Evolutionary conservation across 257 asterid genomes (phyloP), one percentile per base, ranked within the genome.

Genomic region (Petunia axillaris): DNA sequence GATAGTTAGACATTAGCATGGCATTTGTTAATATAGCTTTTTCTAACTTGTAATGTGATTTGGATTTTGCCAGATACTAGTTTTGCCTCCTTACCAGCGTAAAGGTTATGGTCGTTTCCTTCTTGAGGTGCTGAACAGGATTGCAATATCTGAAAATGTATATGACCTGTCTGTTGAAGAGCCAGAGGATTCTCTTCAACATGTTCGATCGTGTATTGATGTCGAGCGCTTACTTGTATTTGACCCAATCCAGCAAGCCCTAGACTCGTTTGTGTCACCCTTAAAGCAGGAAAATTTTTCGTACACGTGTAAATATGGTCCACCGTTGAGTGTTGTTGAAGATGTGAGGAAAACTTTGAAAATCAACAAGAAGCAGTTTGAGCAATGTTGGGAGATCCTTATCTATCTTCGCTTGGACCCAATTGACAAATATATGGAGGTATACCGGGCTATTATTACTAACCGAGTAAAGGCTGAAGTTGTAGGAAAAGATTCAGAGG

Each of bases 311-410:
- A 89, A 62, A 50, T 84, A 84, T 44, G 83, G 86, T 5, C 98
- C 98, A 46, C 91, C 97, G 25, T 40, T 80, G 37, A 82, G 77
- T 67, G 84, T 77, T 55, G 64, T 89, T 41, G 99, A 94, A 81
- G 89, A 82, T 15, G 98, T 86, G 55, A 83, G 99, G 85, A 87
- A 86, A 85, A 76, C 79, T 64, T 73, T 96, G 88, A 96, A 96
- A 82, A 96, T 96, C 82, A 96, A 90, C 91, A 94, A 82, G 85
- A 88, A 85, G 79, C 99, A 96, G 86, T 90, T 96, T 83, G 82
- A 83, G 55, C 98, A 94, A 84, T 91, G 98, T 85, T 94, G 99
- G 99, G 99, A 94, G 89, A 86, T 94, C 81, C 98, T 96, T 50
- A 84, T 96, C 75, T 96, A 91, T 83, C 89, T 96, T 2, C 70